Conservation (phyloP, 2,329 filamentous ascomycete genomes). For the Trichoderma simmonsii region DNA sequence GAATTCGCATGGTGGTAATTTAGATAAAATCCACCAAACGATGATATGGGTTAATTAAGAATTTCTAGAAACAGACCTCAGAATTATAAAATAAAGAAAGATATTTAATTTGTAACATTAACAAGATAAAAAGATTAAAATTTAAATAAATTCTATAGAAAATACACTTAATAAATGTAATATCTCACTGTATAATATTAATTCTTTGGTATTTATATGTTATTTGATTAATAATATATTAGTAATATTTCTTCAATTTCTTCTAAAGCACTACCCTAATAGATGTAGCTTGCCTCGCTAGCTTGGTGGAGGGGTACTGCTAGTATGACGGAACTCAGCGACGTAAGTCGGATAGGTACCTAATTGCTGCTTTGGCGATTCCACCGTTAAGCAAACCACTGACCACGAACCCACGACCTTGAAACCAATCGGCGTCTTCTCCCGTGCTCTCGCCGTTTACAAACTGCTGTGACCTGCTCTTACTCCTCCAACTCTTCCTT, state of each 20-base stretch:
- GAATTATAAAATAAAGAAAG: background rate
- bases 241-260: background rate
- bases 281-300: background rate
- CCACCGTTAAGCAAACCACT: background rate
- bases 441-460: background rate
- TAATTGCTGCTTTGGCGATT: slow-evolving; percentile 9
- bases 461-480: background rate
- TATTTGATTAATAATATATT: background rate
- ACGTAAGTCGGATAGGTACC: slow-evolving; percentile 17
- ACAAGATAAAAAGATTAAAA: background rate
- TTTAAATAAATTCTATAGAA: background rate
- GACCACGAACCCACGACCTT: background rate
- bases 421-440: background rate
- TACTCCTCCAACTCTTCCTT: background rate
- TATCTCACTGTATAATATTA: background rate
- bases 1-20: background rate
- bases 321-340: slow-evolving; percentile 8
- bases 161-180: background rate
- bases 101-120: background rate
- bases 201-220: background rate
- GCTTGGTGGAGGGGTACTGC: slow-evolving; percentile 6
- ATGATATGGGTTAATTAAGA: background rate
- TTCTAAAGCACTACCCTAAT: background rate
- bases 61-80: background rate
- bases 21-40: background rate